Conservation (phyloP, 129 eudicot genomes). For the Pseudognaphalium luteoalbum region DNA sequence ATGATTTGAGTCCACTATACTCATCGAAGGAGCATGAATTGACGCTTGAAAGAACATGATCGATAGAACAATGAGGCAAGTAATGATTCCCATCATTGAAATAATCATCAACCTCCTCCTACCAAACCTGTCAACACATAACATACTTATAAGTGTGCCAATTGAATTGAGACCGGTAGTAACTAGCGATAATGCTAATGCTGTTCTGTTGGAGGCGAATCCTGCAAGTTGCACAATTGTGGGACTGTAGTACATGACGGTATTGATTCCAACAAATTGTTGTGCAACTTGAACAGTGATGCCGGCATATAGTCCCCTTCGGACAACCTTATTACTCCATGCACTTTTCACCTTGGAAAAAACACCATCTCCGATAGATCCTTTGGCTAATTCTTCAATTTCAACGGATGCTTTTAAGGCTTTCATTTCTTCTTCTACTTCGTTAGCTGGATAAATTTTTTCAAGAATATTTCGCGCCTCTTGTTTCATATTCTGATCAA, state of each 20-base stretch:
- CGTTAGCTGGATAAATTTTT: constrained; percentile 52
- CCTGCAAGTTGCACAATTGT: constrained; percentile 66
- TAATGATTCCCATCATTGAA: constrained; percentile 56
- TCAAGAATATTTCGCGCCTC: constrained; percentile 52
- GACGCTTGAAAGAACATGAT: constrained; percentile 45
- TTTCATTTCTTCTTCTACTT: constrained; percentile 56
- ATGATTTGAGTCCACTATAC: constrained; percentile 39
- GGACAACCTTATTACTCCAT: constrained; percentile 45
- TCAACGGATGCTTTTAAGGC: constrained; percentile 47
- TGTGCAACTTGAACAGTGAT: constrained; percentile 70
- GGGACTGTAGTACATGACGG: constrained; percentile 68
- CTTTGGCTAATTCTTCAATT: constrained; percentile 37
- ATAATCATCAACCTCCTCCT: constrained; percentile 63
- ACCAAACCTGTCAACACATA: constrained; percentile 54
- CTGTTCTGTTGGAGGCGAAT: constrained; percentile 61
- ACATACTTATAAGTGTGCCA: constrained; percentile 65
- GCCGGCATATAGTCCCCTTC: constrained; percentile 71
- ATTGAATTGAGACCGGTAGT: constrained; percentile 63
- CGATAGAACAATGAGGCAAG: constrained; percentile 48
- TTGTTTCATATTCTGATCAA: constrained; percentile 38
- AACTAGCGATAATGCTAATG: constrained; percentile 57
- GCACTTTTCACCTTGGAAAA: constrained; percentile 42
- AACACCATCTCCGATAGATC: constrained; percentile 35
- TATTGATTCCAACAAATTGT: constrained; percentile 68
- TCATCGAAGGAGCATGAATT: constrained; percentile 43